Base-by-base conservation (phyloP, 2,329 filamentous ascomycete species). In the Fusarium secorum region DNA sequence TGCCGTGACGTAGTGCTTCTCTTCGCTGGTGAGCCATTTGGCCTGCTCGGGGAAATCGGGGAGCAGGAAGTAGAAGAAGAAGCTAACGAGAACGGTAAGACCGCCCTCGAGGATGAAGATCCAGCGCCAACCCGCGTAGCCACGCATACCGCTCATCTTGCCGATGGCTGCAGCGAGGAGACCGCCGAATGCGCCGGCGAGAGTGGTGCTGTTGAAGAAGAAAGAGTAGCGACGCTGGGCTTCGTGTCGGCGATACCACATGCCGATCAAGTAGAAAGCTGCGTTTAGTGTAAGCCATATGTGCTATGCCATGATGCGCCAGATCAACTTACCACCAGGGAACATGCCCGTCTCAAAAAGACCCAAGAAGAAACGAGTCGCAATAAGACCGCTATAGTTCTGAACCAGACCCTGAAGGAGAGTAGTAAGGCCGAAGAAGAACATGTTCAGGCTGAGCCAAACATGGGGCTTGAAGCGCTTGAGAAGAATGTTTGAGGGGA, bases 151-250 rank as follows among this genome's bases (percentile, higher is more conserved):
- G 71, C 94, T 88, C 93, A 97, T 95, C 76, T 96, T 93, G n/a
- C 93, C 93, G 69, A 98, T 97, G 0, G 91, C 95, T 3, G 90
- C 91, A 2, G 95, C 95, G 8, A 98, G 85, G 2, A 98, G 86
- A 4, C 94, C 94, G 45, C 93, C 94, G 75, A 97, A 98, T 0
- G 94, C 93, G 35, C 93, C 93, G 2, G 93, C 93, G 7, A 95
- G 83, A 1, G 91, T 92, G 1, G 93, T 95, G 32, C 87, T 93
- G 76, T 88, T 90, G 85, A 98, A 98, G 85, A 98, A 98, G 84
- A 98, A 95, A 20, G 91, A 93, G 82, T 95, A 98, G 33, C 96
- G 90, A 76, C 94, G 93, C 81, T 98, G 95, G 4, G 95, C 94
- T 81, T 98, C 96, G 46, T 85, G 85, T 65, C 95, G 89, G 65